phyloP scores from a whole-genome alignment of 164 flowering plant genomes.

The Magnolia officinalis region DNA sequence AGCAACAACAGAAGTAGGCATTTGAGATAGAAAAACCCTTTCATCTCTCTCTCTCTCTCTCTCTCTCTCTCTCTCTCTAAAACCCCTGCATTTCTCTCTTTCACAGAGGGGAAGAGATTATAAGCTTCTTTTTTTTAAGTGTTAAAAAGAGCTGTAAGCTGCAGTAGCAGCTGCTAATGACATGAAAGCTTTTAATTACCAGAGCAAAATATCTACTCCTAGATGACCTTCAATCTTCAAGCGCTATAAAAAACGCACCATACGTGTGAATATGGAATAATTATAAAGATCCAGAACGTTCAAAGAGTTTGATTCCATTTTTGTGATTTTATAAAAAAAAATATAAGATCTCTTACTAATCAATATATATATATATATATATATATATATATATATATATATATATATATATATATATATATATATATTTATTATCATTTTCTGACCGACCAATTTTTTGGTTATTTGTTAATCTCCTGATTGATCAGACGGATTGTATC shows the following conservation, averaged over 20 bases:
- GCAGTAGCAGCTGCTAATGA: background rate
- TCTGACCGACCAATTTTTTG: too few relatives aligned
- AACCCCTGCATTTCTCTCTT: background rate
- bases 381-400: too few relatives aligned
- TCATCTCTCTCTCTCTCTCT: background rate
- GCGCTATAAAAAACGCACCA: background rate
- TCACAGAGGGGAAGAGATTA: too few relatives aligned
- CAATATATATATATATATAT: too few relatives aligned
- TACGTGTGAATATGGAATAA: background rate
- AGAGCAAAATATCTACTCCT: too few relatives aligned
- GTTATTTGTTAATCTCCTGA: too few relatives aligned
- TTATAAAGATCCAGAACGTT: background rate
- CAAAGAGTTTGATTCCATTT: too few relatives aligned
- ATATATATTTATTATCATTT: too few relatives aligned
- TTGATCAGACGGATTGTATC: too few relatives aligned
- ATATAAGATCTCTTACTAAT: too few relatives aligned
- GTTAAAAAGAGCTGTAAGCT: background rate
- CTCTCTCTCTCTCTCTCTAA: background rate
- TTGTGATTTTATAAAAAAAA: too few relatives aligned
- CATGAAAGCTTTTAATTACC: background rate
- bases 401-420: too few relatives aligned
- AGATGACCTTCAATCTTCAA: background rate
- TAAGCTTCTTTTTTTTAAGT: background rate
- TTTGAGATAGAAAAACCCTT: background rate
- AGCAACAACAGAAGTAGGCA: background rate